phyloP scores from a whole-genome alignment of 2,329 filamentous ascomycete genomes.

The Zasmidium citrigriseum region DNA sequence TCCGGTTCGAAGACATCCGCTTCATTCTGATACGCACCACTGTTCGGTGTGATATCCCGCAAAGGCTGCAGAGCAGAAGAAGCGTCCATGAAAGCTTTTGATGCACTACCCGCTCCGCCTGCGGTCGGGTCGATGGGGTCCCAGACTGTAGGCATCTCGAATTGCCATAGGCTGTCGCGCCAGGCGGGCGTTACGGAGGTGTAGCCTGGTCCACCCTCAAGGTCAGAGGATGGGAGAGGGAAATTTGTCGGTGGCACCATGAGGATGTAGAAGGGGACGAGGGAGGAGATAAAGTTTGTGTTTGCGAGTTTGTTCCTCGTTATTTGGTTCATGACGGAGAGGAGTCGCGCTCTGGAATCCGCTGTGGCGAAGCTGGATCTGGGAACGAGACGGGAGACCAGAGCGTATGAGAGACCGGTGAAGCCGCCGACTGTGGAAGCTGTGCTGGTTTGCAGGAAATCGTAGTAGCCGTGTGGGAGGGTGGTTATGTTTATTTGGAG shows the following conservation, averaged over 20 bases:
- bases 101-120: constrained; percentile 2
- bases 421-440: neutral
- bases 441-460: neutral
- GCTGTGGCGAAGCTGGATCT: neutral
- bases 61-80: neutral
- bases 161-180: neutral
- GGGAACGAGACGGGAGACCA: neutral
- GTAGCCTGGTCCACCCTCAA: neutral
- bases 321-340: neutral
- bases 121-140: neutral
- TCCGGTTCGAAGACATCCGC: constrained; percentile 25
- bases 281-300: neutral
- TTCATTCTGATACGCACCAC: constrained; percentile 27
- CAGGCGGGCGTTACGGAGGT: neutral
- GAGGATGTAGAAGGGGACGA: neutral
- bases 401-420: neutral
- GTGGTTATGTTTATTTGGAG: neutral
- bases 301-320: neutral
- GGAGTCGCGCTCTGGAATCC: neutral
- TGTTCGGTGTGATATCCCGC: constrained; percentile 4
- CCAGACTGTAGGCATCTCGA: constrained; percentile 1
- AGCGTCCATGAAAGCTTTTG: neutral
- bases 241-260: neutral
- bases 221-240: neutral
- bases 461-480: neutral